Base-by-base conservation (phyloP, 2,329 filamentous ascomycete species). In the Cyclaneusma minus region DNA sequence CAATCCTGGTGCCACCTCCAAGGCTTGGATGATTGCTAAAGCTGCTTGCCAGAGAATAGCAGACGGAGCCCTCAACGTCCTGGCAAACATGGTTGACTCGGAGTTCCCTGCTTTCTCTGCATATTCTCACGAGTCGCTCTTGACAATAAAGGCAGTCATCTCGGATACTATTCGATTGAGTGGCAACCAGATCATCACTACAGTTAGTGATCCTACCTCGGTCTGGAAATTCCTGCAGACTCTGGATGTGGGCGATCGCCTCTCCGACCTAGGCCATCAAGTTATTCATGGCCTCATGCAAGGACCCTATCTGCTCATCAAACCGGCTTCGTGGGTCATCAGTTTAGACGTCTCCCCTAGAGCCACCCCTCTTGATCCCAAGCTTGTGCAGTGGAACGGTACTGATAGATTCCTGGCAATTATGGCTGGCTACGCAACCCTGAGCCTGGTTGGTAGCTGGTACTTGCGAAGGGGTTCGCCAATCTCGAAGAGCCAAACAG, bases 21-120 rank as follows among this genome's bases (percentile, higher is more conserved):
- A 16, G 35, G 34, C 6, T 31, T 29, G 41, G 3, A 33, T 36
- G 15, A 24, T 48, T 4, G 43, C 45, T 6, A 29, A 33, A 14
- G 37, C 36, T 21, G 43, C 47, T 6, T 26, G 39, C 7, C 32
- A 43, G 19, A 37, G 54, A 18, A 55, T 68, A 22, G 54, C 72
- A 11, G 43, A 60, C 23, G 56, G 56, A 6, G 62, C 58, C 28
- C 51, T 68, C 13, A 51, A 59, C 24, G 55, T 58, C 23, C 59
- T 72, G 17, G 49, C 40, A 7, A 32, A 42, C 16, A 36, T 51
- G 4, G 57, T 42, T 4, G 42, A 60, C 28, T 59, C 67, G 3
- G 78, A 84, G 42, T 67, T 84, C 29, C 76, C 76, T 26, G 71
- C 75, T 41, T 85, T 85, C 41, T 85, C 79, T 0, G 72, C 77